Percentiles rank a stretch among this genome's conserved stretches.
Evolutionary conservation across 2,329 filamentous ascomycete genomes (phyloP).

Genomic region (Neopestalotiopsis sp.): DNA sequence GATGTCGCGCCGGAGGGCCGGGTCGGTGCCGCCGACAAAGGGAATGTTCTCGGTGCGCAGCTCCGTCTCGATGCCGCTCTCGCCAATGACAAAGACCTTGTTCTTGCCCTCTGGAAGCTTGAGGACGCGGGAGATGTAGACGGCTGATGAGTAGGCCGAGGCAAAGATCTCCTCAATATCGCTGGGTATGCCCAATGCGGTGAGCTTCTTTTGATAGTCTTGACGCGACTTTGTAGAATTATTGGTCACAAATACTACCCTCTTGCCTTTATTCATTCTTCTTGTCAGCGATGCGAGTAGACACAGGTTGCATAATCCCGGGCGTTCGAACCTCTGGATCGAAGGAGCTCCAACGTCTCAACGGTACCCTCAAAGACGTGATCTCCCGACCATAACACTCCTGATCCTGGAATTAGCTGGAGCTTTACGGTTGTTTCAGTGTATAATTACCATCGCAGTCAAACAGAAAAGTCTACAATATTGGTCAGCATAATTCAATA

Average conservation of each 20-base stretch:
- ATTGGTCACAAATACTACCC: constrained; percentile 95
- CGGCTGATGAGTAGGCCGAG: constrained; percentile 90
- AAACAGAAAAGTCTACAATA: constrained; percentile 80
- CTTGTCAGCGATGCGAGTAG: background rate
- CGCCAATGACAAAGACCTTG: constrained; percentile 94
- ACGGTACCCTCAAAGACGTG: constrained; percentile 84
- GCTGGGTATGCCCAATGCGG: constrained; percentile 78
- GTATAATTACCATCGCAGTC: constrained; percentile 88
- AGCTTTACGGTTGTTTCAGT: background rate
- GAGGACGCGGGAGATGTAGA: constrained; percentile 95
- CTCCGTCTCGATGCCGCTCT: constrained; percentile 89
- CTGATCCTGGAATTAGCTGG: constrained; percentile 37
- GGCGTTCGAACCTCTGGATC: constrained; percentile 70
- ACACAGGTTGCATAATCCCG: constrained; percentile 4
- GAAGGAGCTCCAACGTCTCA: constrained; percentile 83
- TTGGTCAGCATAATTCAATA: constrained; percentile 21
- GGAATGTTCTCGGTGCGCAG: constrained; percentile 78
- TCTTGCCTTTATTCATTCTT: constrained; percentile 68
- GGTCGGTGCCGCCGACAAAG: constrained; percentile 87
- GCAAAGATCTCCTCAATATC: constrained; percentile 91
- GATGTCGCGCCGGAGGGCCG: constrained; percentile 76
- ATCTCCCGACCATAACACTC: constrained; percentile 96
- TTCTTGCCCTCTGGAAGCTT: constrained; percentile 77
- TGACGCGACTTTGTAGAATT: constrained; percentile 96
- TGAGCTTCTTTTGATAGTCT: constrained; percentile 93